Conservation (phyloP, 2,329 filamentous ascomycete genomes). For the Alternaria ethzedia region DNA sequence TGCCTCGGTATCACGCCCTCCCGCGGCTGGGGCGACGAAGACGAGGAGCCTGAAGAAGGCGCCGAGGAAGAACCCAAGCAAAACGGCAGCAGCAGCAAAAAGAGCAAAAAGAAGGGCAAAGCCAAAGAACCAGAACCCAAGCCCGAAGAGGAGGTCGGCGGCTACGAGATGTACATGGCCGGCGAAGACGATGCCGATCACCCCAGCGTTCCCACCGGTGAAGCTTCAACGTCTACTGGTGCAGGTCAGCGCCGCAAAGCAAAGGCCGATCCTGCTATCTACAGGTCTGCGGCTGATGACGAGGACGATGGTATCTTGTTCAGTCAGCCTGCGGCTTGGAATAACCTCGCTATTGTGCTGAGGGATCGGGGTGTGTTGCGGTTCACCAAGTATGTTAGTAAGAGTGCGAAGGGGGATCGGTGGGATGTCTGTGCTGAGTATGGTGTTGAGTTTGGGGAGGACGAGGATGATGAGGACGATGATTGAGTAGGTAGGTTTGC, state of each 20-base stretch:
- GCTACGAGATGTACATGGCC: constrained; percentile 93
- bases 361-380: constrained; percentile 84
- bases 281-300: constrained; percentile 62
- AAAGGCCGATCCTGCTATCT: constrained; percentile 79
- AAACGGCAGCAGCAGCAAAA: constrained; percentile 39
- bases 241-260: constrained; percentile 55
- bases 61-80: constrained; percentile 56
- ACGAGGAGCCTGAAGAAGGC: constrained; percentile 58
- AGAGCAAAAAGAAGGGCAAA: constrained; percentile 39
- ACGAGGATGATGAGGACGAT: constrained; percentile 51
- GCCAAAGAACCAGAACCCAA: constrained; percentile 3
- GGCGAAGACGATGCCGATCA: constrained; percentile 67
- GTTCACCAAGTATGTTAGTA: constrained; percentile 96
- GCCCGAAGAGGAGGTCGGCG: constrained; percentile 67
- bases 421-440: constrained; percentile 88
- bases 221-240: constrained; percentile 50
- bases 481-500: not conserved
- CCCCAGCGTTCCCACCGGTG: constrained; percentile 46
- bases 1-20: constrained; percentile 88
- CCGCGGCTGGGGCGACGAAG: constrained; percentile 79
- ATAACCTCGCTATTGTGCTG: constrained; percentile 87
- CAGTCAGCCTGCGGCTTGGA: constrained; percentile 77
- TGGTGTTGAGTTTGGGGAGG: constrained; percentile 68
- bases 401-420: constrained; percentile 80
- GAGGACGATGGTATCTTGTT: constrained; percentile 80